Conservation (phyloP, 2,329 filamentous ascomycete genomes). For the Zymoseptoria pseudotritici region DNA sequence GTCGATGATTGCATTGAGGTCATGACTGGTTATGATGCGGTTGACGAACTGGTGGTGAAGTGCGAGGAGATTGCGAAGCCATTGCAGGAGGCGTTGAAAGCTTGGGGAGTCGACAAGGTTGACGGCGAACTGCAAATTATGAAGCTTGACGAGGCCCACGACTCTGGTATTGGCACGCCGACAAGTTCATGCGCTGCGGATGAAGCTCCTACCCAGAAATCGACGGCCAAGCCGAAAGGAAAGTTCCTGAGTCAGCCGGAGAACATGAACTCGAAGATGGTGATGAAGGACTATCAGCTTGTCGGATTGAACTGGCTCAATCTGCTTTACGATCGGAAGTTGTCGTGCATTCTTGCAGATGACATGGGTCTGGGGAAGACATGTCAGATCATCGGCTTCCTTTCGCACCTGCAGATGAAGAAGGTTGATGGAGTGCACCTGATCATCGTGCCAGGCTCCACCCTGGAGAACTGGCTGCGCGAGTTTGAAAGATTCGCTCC, state of each 20-base stretch:
- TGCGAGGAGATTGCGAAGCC: slow-evolving; percentile 68
- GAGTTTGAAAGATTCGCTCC: slow-evolving; percentile 88
- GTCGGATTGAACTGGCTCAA: slow-evolving; percentile 93
- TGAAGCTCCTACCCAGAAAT: slow-evolving; percentile 22
- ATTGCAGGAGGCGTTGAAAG: slow-evolving; percentile 56
- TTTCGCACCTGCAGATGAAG: slow-evolving; percentile 72
- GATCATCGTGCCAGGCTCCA: slow-evolving; percentile 86
- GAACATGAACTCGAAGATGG: slow-evolving; percentile 67
- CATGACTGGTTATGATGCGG: slow-evolving; percentile 70
- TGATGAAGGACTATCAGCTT: slow-evolving; percentile 87
- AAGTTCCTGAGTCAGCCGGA: slow-evolving; percentile 58
- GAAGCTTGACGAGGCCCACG: slow-evolving; percentile 48
- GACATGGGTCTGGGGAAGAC: slow-evolving; percentile 97
- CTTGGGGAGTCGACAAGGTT: slow-evolving; percentile 56
- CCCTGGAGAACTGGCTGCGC: slow-evolving; percentile 88
- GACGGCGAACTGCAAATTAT: slow-evolving; percentile 56
- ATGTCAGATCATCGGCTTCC: slow-evolving; percentile 87
- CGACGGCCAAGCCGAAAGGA: slow-evolving; percentile 40
- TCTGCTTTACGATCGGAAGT: slow-evolving; percentile 67
- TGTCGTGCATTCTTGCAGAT: slow-evolving; percentile 88
- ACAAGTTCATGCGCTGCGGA: slow-evolving; percentile 28
- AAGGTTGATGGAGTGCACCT: slow-evolving; percentile 65
- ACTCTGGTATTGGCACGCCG: slow-evolving; percentile 63
- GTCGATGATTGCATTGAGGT: slow-evolving; percentile 64
- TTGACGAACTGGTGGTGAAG: slow-evolving; percentile 70